Base-by-base conservation (phyloP, 257 asterid species). In the Solanum lignicaule region DNA sequence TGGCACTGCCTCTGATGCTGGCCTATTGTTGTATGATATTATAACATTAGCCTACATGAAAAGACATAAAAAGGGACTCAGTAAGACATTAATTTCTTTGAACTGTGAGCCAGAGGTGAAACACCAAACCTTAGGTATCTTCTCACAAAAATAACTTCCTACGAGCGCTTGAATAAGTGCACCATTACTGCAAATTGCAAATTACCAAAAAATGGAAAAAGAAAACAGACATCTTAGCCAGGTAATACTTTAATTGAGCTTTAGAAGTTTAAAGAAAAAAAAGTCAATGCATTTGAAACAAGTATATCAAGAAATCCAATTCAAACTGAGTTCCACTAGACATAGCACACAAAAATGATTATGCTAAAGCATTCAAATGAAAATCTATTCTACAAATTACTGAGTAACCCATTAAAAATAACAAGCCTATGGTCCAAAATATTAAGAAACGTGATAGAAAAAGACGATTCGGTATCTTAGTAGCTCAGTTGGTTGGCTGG, bases 1-100 rank as follows among this genome's bases (percentile, higher is more conserved):
- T 2, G 99, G 99, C 73, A 95, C 98, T 36, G 98, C 98, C 87
- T 97, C 98, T 38, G 99, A 94, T 86, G 98, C 98, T 86, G 99
- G 94, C 92, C 92, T 93, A 91, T 97, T 95, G 95, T 97, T 95
- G 94, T 95, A 97, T 7, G 99, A 97, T 88, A 97, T 95, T 90
- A 97, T 95, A 79, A 94, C 98, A 90, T 90, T 95, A 73, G 98
- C 99, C 99, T 96, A 92, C 94, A 92, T 84, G 48, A 89, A 88
- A 43, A 88, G 91, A 52, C 86, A n/a, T 78, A 86, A 89, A 82
- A 72, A 75, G 74, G 86, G 88, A 86, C 46, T 86, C 83, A 78
- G 36, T 78, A 25, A 25, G 84, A 25, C 84, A 41, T 78, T 86
- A 85, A 86, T 69, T 92, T 92, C 62, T 78, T 39, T 41, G 36